phyloP scores from a whole-genome alignment of 129 eudicot genomes.

The Heracleum sosnowskyi region DNA sequence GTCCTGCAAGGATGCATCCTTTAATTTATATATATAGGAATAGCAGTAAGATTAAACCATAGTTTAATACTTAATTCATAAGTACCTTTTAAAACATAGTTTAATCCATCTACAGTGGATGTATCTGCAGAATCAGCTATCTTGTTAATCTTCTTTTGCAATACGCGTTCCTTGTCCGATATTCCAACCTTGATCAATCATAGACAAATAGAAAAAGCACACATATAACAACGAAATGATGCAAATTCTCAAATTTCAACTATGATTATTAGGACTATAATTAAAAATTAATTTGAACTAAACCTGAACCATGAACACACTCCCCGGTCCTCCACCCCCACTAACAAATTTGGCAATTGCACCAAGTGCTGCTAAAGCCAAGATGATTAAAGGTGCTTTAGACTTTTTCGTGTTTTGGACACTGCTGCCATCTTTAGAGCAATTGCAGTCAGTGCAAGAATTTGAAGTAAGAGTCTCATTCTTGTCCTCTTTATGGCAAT shows the following conservation, averaged over 20 bases:
- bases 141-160: background rate
- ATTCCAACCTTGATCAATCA: background rate
- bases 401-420: background rate
- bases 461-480: background rate
- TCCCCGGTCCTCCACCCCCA: background rate
- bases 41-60: background rate
- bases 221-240: background rate
- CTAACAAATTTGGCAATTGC: background rate
- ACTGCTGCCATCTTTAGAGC: background rate
- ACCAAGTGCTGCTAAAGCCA: background rate
- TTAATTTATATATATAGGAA: background rate
- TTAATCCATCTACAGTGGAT: background rate
- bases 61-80: background rate
- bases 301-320: conserved; percentile 1
- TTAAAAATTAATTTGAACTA: background rate
- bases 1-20: background rate
- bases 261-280: background rate
- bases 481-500: background rate
- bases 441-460: background rate
- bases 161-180: background rate
- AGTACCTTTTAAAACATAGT: background rate
- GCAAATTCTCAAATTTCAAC: background rate
- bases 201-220: background rate
- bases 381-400: background rate
- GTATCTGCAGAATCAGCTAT: conserved; percentile 4